A percentile compares a stretch with the other conserved stretches of the same genome.
Evolutionary conservation across 768 basidiomycete genomes (phyloP).

Genomic region (Termitomyces sp.): DNA sequence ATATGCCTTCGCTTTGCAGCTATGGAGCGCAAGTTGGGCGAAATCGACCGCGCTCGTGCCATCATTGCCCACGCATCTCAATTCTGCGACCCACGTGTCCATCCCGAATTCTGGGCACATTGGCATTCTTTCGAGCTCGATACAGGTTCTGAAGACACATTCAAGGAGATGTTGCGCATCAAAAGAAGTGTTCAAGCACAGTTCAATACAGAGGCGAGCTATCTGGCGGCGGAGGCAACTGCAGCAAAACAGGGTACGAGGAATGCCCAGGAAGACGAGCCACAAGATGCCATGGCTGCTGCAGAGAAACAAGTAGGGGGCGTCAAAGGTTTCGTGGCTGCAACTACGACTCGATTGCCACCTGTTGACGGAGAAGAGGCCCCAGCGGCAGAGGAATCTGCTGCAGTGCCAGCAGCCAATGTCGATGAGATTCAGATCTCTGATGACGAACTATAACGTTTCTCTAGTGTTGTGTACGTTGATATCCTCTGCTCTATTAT

Average conservation of each 20-base stretch:
- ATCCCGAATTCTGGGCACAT: slow-evolving; percentile 92
- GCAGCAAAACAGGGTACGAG: slow-evolving; percentile 61
- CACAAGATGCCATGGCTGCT: slow-evolving; percentile 83
- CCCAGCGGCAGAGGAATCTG: slow-evolving; percentile 26
- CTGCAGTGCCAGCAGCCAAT: slow-evolving; percentile 41
- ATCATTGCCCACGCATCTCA: slow-evolving; percentile 98
- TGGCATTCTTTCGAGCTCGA: slow-evolving; percentile 99
- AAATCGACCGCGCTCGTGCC: slow-evolving; percentile 95
- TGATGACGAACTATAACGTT: slow-evolving; percentile 74
- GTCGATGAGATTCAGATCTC: slow-evolving; percentile 87
- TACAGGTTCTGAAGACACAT: slow-evolving; percentile 98
- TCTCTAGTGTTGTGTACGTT: slow-evolving; percentile 14
- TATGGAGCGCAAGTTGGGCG: slow-evolving; percentile 95
- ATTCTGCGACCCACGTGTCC: slow-evolving; percentile 94
- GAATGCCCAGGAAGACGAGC: slow-evolving; percentile 41
- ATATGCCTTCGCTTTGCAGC: slow-evolving; percentile 97
- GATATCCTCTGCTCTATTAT: slow-evolving; percentile 4
- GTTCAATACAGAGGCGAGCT: slow-evolving; percentile 96
- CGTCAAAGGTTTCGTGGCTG: slow-evolving; percentile 72
- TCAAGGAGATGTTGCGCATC: slow-evolving; percentile 92
- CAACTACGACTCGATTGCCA: slow-evolving; percentile 50
- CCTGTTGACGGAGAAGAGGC: slow-evolving; percentile 35
- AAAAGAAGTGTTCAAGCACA: slow-evolving; percentile 98
- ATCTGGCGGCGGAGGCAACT: slow-evolving; percentile 86
- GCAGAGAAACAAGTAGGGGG: slow-evolving; percentile 65